These are phyloP conservation scores for Phyllosticta citribraziliensis DNA, from an alignment of 2,329 filamentous ascomycete species.

Conservation along the genomic window DNA sequence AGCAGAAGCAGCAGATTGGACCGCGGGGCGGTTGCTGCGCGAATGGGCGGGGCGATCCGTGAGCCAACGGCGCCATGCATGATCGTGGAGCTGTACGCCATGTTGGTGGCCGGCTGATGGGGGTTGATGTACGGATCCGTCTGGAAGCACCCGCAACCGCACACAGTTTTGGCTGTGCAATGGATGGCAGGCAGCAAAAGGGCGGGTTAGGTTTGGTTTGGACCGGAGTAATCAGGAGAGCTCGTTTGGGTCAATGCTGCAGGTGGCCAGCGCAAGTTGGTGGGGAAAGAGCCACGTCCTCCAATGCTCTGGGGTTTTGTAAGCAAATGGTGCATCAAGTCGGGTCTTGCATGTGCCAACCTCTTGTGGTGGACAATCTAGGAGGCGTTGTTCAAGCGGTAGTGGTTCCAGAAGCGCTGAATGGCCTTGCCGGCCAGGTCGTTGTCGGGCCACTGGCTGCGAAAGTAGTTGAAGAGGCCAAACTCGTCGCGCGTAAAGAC, in stretches of 20 bases:
- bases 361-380: not conserved
- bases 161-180: not conserved
- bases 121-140: not conserved
- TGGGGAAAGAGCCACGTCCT: not conserved
- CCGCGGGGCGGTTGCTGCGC: not conserved
- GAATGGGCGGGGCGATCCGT: not conserved
- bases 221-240: not conserved
- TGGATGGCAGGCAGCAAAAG: not conserved
- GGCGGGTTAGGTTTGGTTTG: not conserved
- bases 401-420: constrained; percentile 47
- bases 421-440: constrained; percentile 42
- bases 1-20: not conserved
- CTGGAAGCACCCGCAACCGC: not conserved
- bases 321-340: not conserved
- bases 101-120: not conserved
- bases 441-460: constrained; percentile 51
- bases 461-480: constrained; percentile 78
- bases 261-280: not conserved
- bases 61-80: not conserved
- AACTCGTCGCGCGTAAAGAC: constrained; percentile 70
- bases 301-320: not conserved
- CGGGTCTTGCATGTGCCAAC: not conserved
- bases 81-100: not conserved
- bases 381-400: constrained; percentile 18
- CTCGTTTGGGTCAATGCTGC: not conserved